Evolutionary conservation across 176 grass and related monocot genomes (phyloP).

Genomic region (Typha latifolia): DNA sequence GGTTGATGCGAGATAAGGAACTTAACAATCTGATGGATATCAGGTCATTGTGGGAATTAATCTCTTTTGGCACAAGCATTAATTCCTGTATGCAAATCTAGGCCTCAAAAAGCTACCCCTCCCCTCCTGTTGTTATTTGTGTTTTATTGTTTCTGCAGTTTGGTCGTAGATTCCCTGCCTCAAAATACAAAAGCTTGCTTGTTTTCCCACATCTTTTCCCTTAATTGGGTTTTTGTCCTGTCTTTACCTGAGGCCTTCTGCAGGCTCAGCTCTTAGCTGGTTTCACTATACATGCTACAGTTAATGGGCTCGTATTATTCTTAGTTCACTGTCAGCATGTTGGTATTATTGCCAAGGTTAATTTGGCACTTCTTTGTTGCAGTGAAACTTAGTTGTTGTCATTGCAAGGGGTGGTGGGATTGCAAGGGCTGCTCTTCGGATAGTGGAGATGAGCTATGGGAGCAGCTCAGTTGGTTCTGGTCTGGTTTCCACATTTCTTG

Average conservation of each 20-base stretch:
- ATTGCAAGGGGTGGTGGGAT: constrained; percentile 12
- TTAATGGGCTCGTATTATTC: no score
- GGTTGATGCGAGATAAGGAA: not conserved
- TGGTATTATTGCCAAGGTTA: constrained; percentile 2
- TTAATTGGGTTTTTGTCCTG: not conserved
- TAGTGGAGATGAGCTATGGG: constrained; percentile 31
- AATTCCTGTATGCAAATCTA: constrained; percentile 8
- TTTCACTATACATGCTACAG: not conserved
- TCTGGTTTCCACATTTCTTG: constrained; percentile 11
- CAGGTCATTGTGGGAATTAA: not conserved
- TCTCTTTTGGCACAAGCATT: not conserved
- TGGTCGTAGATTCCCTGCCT: constrained; percentile 14
- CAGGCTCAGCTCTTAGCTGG: not conserved
- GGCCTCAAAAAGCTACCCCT: not conserved
- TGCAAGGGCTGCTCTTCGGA: constrained; percentile 12
- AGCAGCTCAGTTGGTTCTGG: constrained; percentile 41
- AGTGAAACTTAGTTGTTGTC: constrained; percentile 13
- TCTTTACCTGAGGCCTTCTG: not conserved
- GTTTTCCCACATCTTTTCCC: constrained; percentile 5
- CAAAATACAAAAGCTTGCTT: constrained; percentile 16
- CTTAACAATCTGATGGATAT: not conserved
- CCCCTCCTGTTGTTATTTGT: constrained; percentile 4
- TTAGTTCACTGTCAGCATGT: no score
- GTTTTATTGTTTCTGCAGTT: constrained; percentile 13
- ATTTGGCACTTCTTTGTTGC: constrained; percentile 14